A percentile compares a stretch with the other conserved stretches of the same genome.
phyloP scores from a whole-genome alignment of 2,329 filamentous ascomycete species.

The Capronia americana region DNA sequence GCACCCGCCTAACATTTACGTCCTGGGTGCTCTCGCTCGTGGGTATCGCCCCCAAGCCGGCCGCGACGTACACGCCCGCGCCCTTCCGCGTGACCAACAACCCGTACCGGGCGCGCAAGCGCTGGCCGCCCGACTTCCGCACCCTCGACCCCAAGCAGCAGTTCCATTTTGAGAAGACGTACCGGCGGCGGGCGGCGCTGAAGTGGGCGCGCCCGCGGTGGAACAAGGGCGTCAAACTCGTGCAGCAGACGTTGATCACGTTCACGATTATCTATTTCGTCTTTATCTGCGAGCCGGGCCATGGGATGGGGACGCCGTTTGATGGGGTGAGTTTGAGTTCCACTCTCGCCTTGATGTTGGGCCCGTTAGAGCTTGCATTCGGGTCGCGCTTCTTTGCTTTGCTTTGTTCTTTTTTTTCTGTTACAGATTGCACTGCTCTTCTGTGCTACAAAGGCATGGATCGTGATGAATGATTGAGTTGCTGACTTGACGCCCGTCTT shows the following conservation, averaged over 20 bases:
- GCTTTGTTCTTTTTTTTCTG: neutral
- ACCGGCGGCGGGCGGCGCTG: constrained; percentile 65
- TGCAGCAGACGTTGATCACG: constrained; percentile 60
- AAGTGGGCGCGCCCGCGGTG: constrained; percentile 66
- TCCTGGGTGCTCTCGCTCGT: constrained; percentile 35
- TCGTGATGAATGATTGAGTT: neutral
- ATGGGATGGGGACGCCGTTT: constrained; percentile 36
- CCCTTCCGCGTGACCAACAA: constrained; percentile 52
- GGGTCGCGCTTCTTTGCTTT: neutral
- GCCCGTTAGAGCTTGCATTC: too few species aligned
- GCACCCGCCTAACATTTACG: constrained; percentile 28
- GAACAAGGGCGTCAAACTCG: constrained; percentile 63
- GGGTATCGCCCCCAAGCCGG: constrained; percentile 29
- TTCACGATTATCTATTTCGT: constrained; percentile 37
- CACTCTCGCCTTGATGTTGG: too few species aligned
- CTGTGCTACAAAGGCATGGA: too few species aligned
- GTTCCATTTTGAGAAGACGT: constrained; percentile 71
- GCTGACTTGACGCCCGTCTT: constrained; percentile 7
- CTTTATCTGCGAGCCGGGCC: constrained; percentile 37
- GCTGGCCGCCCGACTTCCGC: constrained; percentile 70
- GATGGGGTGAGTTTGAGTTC: constrained; percentile 29
- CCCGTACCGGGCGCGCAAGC: constrained; percentile 64
- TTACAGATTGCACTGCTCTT: neutral
- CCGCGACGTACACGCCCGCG: constrained; percentile 31
- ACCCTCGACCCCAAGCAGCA: constrained; percentile 69